Evolutionary conservation across 192 early-diverging fungal genomes (phyloP).

Genomic region (Spinellus fusiger): DNA sequence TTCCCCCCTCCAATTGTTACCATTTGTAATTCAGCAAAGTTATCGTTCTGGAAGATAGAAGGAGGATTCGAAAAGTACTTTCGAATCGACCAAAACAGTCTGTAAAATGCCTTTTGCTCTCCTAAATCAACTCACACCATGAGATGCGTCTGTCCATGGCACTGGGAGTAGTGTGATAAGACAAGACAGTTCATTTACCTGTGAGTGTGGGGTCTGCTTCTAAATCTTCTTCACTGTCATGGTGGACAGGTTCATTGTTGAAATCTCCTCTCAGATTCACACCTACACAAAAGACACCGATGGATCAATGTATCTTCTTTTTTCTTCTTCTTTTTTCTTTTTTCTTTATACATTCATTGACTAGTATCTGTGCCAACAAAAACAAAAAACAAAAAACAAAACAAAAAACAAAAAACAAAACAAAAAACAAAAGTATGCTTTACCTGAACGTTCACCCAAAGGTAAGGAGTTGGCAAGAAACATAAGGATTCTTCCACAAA

Average conservation of each 20-base stretch:
- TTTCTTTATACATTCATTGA: too few species aligned
- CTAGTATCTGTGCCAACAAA: background rate
- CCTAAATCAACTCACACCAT: slow-evolving; percentile 14
- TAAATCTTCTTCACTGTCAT: slow-evolving; percentile 40
- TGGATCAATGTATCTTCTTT: too few species aligned
- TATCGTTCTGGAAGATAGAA: slow-evolving; percentile 31
- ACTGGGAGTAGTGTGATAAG: background rate
- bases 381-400: too few species aligned
- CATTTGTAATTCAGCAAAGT: slow-evolving; percentile 36
- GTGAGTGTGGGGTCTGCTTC: slow-evolving; percentile 32
- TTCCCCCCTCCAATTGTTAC: slow-evolving; percentile 14
- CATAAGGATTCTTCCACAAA: slow-evolving; percentile 83
- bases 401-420: too few species aligned
- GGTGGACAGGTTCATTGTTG: slow-evolving; percentile 62
- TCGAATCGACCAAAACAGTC: slow-evolving; percentile 77
- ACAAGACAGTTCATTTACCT: slow-evolving; percentile 8
- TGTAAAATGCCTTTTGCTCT: slow-evolving; percentile 49
- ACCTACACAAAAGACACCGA: slow-evolving; percentile 30
- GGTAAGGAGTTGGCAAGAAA: slow-evolving; percentile 83
- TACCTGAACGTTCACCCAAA: slow-evolving; percentile 79
- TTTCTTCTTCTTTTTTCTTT: too few species aligned
- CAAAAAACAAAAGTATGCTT: background rate
- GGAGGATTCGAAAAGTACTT: slow-evolving; percentile 67
- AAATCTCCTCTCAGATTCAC: slow-evolving; percentile 90
- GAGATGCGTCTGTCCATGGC: background rate